phyloP scores from a whole-genome alignment of 257 asterid genomes.

The Solanum tarapatanum region DNA sequence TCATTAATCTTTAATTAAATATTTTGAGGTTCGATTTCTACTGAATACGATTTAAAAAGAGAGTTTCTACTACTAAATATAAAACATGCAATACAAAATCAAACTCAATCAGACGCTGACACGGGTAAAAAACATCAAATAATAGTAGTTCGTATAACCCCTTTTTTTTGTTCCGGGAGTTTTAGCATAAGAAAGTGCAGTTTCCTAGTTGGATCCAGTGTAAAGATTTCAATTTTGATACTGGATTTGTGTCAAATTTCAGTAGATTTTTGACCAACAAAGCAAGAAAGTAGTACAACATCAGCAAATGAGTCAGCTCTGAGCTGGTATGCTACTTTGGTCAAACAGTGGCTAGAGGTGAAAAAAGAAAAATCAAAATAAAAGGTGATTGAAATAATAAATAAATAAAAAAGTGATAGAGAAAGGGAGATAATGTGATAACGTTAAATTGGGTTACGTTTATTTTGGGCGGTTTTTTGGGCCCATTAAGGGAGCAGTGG shows the following conservation, averaged over 20 bases:
- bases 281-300: background rate
- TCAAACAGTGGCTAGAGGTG: background rate
- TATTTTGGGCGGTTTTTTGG: slow-evolving; percentile 12
- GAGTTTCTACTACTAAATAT: background rate
- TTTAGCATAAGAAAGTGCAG: background rate
- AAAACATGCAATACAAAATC: no score
- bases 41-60: rapidly evolving
- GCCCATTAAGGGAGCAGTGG: slow-evolving; percentile 4
- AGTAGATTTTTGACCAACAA: background rate
- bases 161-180: background rate
- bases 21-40: rapidly evolving
- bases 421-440: background rate
- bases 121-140: no score
- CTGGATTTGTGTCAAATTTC: background rate
- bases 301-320: background rate
- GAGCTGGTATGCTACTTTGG: background rate
- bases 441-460: background rate
- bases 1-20: no score
- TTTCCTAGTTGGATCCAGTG: background rate
- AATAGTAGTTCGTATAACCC: background rate
- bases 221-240: background rate
- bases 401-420: background rate
- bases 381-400: background rate
- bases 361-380: background rate
- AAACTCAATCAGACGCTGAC: no score